Evolutionary conservation across 257 asterid species (phyloP).

Genomic region (Solanum medicagineum): DNA sequence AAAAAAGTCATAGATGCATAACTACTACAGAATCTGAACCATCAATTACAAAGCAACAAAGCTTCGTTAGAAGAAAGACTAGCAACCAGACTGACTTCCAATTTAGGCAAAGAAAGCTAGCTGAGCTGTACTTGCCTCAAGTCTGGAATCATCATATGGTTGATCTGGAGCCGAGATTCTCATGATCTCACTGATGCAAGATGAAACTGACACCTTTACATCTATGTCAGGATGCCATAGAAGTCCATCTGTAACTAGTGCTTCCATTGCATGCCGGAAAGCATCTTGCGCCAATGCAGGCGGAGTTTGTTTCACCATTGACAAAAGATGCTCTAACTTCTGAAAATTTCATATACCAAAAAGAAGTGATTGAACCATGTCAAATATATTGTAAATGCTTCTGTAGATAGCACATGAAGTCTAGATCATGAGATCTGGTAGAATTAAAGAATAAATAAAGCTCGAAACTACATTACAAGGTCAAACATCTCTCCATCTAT

Average conservation of each 20-base stretch:
- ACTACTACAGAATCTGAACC: not conserved
- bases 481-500: not conserved
- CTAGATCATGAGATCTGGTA: not conserved
- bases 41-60: not conserved
- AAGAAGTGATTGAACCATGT: not conserved
- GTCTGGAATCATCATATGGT: slow-evolving; percentile 2
- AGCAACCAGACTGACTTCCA: not conserved
- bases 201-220: not conserved
- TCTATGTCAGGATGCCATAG: slow-evolving; percentile 4
- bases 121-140: slow-evolving; percentile 2
- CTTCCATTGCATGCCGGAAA: not conserved
- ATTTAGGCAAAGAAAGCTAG: not conserved
- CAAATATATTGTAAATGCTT: not conserved
- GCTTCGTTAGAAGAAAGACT: not conserved
- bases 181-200: slow-evolving; percentile 1
- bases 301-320: slow-evolving; percentile 2
- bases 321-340: slow-evolving; percentile 8
- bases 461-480: not conserved
- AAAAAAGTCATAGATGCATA: not conserved
- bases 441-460: not conserved
- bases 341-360: not conserved
- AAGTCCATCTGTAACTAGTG: slow-evolving; percentile 10
- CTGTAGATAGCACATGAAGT: not conserved
- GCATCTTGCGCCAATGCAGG: not conserved
- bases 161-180: slow-evolving; percentile 18